These are phyloP conservation scores for Fusarium pseudoanthophilum DNA, from an alignment of 2,329 filamentous ascomycete species.

Conservation along the genomic window DNA sequence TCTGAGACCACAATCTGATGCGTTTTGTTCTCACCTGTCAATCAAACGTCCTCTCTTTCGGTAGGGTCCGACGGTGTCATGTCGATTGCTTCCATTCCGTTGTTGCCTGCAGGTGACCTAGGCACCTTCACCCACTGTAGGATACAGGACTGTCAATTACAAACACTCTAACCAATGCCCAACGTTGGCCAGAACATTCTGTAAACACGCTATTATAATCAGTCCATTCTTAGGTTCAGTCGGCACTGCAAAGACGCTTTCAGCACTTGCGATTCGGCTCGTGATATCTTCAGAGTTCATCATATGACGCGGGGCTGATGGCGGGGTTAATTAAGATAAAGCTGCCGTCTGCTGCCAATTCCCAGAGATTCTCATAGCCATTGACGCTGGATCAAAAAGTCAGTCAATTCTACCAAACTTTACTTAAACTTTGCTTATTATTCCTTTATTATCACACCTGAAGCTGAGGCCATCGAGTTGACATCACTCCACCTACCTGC, in stretches of 20 bases:
- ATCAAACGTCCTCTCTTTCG: background rate
- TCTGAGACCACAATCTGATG: background rate
- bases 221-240: background rate
- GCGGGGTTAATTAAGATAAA: slow-evolving; percentile 32
- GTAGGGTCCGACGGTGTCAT: too few relatives aligned
- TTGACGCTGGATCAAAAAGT: background rate
- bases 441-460: too few relatives aligned
- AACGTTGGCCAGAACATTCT: background rate
- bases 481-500: too few relatives aligned
- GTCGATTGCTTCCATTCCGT: too few relatives aligned
- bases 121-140: background rate
- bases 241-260: background rate
- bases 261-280: background rate
- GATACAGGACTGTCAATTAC: background rate
- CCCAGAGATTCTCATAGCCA: background rate
- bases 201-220: background rate
- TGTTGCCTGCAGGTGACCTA: too few relatives aligned
- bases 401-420: too few relatives aligned
- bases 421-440: too few relatives aligned
- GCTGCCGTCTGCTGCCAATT: background rate
- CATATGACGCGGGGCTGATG: slow-evolving; percentile 42
- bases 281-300: slow-evolving; percentile 23
- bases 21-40: background rate
- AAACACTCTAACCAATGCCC: background rate
- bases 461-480: too few relatives aligned